Evolutionary conservation across 140 eudicot genomes (phyloP), one percentile per base, ranked within the genome.

Genomic region (Senecio squalidus): DNA sequence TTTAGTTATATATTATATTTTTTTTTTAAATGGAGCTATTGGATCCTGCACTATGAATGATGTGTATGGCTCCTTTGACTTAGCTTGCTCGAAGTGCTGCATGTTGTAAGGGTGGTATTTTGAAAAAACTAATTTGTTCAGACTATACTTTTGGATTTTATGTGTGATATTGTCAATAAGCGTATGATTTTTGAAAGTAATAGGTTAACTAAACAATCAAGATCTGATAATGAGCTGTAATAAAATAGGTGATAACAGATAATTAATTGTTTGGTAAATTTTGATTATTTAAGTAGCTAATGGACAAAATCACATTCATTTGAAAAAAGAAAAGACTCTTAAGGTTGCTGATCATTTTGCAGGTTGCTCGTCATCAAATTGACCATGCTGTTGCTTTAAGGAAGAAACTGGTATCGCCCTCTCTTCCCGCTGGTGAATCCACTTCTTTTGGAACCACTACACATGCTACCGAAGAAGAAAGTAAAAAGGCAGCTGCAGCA

Each of bases 401-500:
- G 78, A 74, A 80, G 53, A 78, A 67, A 57, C 14, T 88, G 50
- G 55, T 60, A 30, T 60, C 80, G 13, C 71, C 71, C 6, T 6
- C 54, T 38, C 43, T 63, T 70, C 76, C 80, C 2, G 43, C 80
- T 4, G 43, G 50, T 33, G 89, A 78, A 34, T 72, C 82, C 5
- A 49, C 64, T 43, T 60, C 77, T 55, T 52, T 86, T 39, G 83
- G 74, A 22, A 53, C 61, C 15, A 34, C 69, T 6, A 28, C 88
- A 36, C 70, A 70, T 36, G 47, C 52, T 9, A 74, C 56, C 3
- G 95, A 86, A 43, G 98, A 92, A 70, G 96, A 86, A 3, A 77
- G 60, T 73, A 84, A 68, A 38, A 87, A 70, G 58, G 84, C 98
- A 0, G 71, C 89, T 5, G 98, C 95, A 24, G 98, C 98, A 3